A percentile compares a stretch with the other conserved stretches of the same genome.
These are phyloP conservation scores for Lactarius deliciosus DNA, from an alignment of 768 basidiomycete species.

Conservation along the genomic window DNA sequence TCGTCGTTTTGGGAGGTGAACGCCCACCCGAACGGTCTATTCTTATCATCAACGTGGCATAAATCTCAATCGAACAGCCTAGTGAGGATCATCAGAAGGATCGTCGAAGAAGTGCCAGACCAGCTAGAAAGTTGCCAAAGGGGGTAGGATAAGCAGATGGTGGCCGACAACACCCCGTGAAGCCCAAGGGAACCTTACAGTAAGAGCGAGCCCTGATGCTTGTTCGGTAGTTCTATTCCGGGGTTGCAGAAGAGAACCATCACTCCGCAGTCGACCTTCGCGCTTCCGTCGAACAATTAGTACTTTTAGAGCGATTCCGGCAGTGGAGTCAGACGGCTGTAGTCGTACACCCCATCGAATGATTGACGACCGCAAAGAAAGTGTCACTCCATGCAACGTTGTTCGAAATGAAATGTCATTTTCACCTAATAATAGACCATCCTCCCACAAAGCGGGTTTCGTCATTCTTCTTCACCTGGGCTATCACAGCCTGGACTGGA, in stretches of 20 bases:
- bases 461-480: not conserved
- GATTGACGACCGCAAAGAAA: not conserved
- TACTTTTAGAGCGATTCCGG: not conserved
- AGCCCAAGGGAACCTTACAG: too few relatives aligned
- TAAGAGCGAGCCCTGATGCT: too few relatives aligned
- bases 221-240: too few relatives aligned
- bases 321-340: not conserved
- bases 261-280: not conserved
- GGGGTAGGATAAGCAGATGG: not conserved
- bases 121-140: not conserved
- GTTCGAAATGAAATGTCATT: not conserved
- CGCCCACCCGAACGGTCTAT: not conserved
- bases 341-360: not conserved
- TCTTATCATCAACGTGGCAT: not conserved
- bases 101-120: not conserved
- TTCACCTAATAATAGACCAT: not conserved
- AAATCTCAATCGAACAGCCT: not conserved
- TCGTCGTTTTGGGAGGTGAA: not conserved
- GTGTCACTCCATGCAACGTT: not conserved
- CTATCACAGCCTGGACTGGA: not conserved
- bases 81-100: not conserved
- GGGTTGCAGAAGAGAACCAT: not conserved
- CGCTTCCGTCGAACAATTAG: not conserved
- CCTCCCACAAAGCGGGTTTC: not conserved
- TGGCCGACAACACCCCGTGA: too few relatives aligned